Conservation (phyloP, 768 basidiomycete genomes). For the Daedaleopsis nitida region DNA sequence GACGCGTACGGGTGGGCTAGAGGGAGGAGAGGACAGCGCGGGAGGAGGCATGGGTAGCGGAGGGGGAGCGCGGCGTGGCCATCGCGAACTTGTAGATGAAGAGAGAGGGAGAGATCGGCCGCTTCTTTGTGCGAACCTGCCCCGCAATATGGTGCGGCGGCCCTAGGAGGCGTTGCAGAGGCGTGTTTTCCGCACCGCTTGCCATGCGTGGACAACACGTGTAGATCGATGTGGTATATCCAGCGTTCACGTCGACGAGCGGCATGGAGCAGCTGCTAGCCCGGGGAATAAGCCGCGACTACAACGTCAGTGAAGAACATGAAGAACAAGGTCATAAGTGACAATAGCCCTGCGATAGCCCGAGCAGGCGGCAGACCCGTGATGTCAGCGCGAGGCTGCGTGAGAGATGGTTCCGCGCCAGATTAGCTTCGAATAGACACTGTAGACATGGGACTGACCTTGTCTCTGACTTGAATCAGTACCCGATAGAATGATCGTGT, state of each 20-base stretch:
- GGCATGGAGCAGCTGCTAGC: not conserved
- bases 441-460: not conserved
- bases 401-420: not conserved
- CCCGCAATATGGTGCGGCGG: conserved; percentile 14
- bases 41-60: conserved; percentile 9
- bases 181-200: conserved; percentile 18
- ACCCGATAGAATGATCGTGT: not conserved
- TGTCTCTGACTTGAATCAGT: not conserved
- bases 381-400: conserved; percentile 3
- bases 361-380: conserved; percentile 1
- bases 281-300: not conserved
- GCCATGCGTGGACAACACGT: conserved; percentile 24
- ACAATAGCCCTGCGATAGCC: not conserved
- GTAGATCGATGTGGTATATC: conserved; percentile 16
- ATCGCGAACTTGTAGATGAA: conserved; percentile 19
- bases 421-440: not conserved
- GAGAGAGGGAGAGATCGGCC: conserved; percentile 11
- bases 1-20: conserved; percentile 4
- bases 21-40: conserved; percentile 4
- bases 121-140: conserved; percentile 19
- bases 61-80: conserved; percentile 13
- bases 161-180: conserved; percentile 21
- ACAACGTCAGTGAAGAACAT: not conserved
- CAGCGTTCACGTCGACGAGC: conserved; percentile 1
- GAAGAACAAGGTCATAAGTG: not conserved